These are phyloP conservation scores for Cyclotella atomus DNA, from an alignment of 108 stramenopile species.

Conservation along the genomic window DNA sequence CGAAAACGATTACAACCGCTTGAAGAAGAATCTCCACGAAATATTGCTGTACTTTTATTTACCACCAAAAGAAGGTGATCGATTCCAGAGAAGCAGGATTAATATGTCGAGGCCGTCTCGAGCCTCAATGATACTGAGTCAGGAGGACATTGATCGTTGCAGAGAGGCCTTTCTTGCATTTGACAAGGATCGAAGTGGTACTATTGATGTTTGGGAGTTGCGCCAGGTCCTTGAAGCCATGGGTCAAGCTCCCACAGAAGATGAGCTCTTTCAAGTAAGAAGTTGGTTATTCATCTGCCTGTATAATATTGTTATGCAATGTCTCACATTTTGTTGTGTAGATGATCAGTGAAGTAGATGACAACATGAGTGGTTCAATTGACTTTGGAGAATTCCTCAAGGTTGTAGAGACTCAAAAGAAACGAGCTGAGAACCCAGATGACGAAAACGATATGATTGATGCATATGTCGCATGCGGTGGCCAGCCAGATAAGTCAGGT, in stretches of 20 bases:
- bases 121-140: constrained; percentile 45
- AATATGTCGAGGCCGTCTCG: not conserved
- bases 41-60: too few species aligned
- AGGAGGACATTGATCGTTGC: constrained; percentile 64
- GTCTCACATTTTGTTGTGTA: not conserved
- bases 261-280: constrained; percentile 91
- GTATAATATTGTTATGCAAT: not conserved
- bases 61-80: too few species aligned
- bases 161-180: constrained; percentile 89
- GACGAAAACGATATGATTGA: constrained; percentile 92
- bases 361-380: constrained; percentile 89
- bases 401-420: constrained; percentile 92
- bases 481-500: constrained; percentile 64
- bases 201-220: constrained; percentile 91
- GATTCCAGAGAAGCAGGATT: too few species aligned
- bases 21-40: too few species aligned
- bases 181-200: constrained; percentile 85
- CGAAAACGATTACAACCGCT: too few species aligned
- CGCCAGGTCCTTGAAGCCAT: constrained; percentile 86
- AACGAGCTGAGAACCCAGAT: constrained; percentile 77
- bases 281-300: not conserved
- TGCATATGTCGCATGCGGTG: constrained; percentile 93
- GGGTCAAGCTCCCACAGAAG: constrained; percentile 93
- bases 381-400: constrained; percentile 93
- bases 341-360: constrained; percentile 85